Base-by-base conservation (phyloP, 1,139 yeast species). In the Blastobotrys aristatus region DNA sequence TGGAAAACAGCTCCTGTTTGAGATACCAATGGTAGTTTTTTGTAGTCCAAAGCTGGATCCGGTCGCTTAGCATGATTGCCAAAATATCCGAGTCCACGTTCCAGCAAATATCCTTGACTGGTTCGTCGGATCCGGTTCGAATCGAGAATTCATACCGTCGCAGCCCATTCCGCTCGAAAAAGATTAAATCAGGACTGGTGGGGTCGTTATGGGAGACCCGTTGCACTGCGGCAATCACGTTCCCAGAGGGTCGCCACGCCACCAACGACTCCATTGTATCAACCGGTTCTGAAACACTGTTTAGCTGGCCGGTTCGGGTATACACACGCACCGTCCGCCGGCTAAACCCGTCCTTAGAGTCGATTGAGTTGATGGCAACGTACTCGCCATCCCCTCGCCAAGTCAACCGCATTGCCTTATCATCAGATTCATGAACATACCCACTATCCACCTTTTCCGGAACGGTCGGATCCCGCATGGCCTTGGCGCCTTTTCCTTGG, bases 371-470 rank as follows among this genome's bases (percentile, higher is more conserved):
- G 2, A 92, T 73, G 1, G 86, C 79, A 56, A 94, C 84, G 62
- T 69, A 89, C 56, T 85, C 94, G 57, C 96, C 85, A 64, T 94
- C 98, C 10, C 97, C 97, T 62, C 98, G 77, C 99, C 99, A 94
- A 36, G 95, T 78, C 4, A 92, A 76, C 46, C 70, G 38, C 13
- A 53, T 68, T 4, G 69, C 71, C 2, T 65, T 53, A 17, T 64
- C 64, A 60, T 83, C 90, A 61, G 76, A 76, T 1, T 90, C 81
- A 3, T 75, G 58, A 1, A 72, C 70, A 11, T 54, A 50, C 40
- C 97, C 97, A 29, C 71, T 67, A 62, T 90, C 95, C 4, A 82
- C 77, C 56, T 76, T 77, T 37, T 80, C 77, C 0, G 83, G 83
- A 65, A 92, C 85, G 0, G 98, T 94, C n/a, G 98, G 98, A 65